These are phyloP conservation scores for Ophiostoma piceae DNA, from an alignment of 2,329 filamentous ascomycete species.

Conservation along the genomic window DNA sequence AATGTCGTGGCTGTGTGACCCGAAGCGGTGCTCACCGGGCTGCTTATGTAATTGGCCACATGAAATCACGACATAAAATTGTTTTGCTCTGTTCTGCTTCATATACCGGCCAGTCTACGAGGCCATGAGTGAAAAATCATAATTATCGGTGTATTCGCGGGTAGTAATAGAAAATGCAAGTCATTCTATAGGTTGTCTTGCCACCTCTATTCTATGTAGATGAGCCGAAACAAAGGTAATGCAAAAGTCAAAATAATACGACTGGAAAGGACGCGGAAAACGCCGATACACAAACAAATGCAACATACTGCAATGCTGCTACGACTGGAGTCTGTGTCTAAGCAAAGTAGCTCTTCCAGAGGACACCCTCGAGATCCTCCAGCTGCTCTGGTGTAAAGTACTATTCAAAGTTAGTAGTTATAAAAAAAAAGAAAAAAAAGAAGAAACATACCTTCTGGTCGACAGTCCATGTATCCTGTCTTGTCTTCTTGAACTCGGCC, in stretches of 20 bases:
- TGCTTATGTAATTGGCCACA: background rate
- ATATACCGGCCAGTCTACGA: background rate
- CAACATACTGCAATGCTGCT: background rate
- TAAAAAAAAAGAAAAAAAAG: background rate
- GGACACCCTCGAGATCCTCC: constrained; percentile 88
- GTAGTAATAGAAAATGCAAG: background rate
- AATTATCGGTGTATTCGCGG: background rate
- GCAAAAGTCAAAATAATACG: no score
- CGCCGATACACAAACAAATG: background rate
- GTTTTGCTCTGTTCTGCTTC: background rate
- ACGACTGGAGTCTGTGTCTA: constrained; percentile 34
- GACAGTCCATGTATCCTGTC: constrained; percentile 96
- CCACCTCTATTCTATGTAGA: background rate
- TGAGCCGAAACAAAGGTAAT: background rate
- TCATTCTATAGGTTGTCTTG: background rate
- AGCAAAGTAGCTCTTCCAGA: constrained; percentile 99
- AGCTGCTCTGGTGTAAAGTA: constrained; percentile 88
- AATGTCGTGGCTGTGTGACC: background rate
- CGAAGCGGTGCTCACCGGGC: background rate
- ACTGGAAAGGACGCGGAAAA: no score
- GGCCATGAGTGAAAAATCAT: background rate
- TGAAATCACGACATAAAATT: background rate
- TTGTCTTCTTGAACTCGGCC: constrained; percentile 98
- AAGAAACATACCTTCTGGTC: constrained; percentile 74
- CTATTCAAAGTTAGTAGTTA: constrained; percentile 35